A percentile compares a stretch with the other conserved stretches of the same genome.
These are phyloP conservation scores for Fusarium albidum DNA, from an alignment of 2,329 filamentous ascomycete species.

Conservation along the genomic window DNA sequence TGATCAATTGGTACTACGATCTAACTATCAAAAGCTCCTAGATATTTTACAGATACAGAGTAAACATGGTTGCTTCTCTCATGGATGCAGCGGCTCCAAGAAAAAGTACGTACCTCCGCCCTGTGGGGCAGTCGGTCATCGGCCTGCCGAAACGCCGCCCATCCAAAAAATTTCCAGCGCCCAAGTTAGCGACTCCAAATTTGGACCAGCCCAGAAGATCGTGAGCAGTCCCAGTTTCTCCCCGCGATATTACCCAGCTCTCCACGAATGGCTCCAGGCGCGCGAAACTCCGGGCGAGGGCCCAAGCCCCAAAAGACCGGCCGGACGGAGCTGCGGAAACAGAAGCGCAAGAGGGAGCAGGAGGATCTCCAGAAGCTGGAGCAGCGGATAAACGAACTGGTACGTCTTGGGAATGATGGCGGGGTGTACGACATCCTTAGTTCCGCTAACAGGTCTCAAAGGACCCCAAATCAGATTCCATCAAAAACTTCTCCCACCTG, in stretches of 20 bases:
- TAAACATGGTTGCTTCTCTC: no score
- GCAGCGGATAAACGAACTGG: constrained; percentile 45
- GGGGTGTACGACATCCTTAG: neutral
- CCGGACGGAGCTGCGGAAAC: constrained; percentile 45
- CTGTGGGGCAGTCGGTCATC: constrained; percentile 28
- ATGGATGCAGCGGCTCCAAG: no score
- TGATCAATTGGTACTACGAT: no score
- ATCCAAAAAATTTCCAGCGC: constrained; percentile 40
- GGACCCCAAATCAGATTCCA: constrained; percentile 67
- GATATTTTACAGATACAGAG: no score
- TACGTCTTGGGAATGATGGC: constrained; percentile 31
- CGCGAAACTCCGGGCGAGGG: constrained; percentile 34
- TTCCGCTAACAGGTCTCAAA: constrained; percentile 42
- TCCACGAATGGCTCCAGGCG: constrained; percentile 36
- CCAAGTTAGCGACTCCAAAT: constrained; percentile 27
- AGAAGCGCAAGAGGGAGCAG: constrained; percentile 50
- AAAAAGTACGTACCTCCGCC: constrained; percentile 1
- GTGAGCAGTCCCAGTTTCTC: constrained; percentile 5
- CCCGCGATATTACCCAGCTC: constrained; percentile 1
- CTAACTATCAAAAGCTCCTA: no score
- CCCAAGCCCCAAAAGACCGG: constrained; percentile 40
- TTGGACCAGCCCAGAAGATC: constrained; percentile 9
- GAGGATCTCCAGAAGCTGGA: constrained; percentile 47
- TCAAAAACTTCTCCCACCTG: constrained; percentile 80
- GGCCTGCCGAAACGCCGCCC: constrained; percentile 31